Evolutionary conservation across 108 stramenopile genomes (phyloP), one percentile per base, ranked within the genome.

Genomic region (Skeletonema tropicum): DNA sequence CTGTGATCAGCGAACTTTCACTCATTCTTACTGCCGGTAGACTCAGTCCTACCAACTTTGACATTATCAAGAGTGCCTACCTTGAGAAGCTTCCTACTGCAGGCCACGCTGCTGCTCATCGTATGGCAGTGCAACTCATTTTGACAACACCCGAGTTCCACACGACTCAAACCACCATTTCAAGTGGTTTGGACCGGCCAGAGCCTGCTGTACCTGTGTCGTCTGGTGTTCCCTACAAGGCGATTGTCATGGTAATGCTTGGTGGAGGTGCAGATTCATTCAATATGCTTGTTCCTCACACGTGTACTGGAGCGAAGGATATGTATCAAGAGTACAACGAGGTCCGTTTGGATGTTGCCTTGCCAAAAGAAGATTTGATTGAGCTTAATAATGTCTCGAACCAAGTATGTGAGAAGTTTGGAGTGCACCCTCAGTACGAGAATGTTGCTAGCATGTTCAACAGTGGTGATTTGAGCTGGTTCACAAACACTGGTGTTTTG

Each of bases 131-230:
- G 64, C 83, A 87, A 46, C 61, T 85, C 11, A 60, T 86, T 21
- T 41, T 85, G 48, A 71, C 76, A 41, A 73, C 87, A n/a, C 88
- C 83, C 10, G 90, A 93, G 67, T 91, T 91, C 59, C 92, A 93
- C 25, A 73, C 77, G 25, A 89, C 87, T 1, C 82, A 61, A 63
- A 70, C 29, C 4, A 76, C 63, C n/a, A 75, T 19, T 21, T 59
- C 46, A 13, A 79, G 74, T 58, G 78, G 66, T 0, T 55, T 41
- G 41, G 70, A 14, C 65, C 62, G 60, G 36, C 65, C 9, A 15
- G 77, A 23, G 11, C 29, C 57, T 26, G 70, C 63, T 10, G 31
- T 13, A 35, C 52, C 52, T 5, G 19, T 23, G 23, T 23, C 52
- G 2, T 15, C 36, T 58, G 39, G 38, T 14, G 71, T 71, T 25